These are phyloP conservation scores for Coemansia erecta DNA, from an alignment of 192 early-diverging fungal genomes.

Conservation along the genomic window DNA sequence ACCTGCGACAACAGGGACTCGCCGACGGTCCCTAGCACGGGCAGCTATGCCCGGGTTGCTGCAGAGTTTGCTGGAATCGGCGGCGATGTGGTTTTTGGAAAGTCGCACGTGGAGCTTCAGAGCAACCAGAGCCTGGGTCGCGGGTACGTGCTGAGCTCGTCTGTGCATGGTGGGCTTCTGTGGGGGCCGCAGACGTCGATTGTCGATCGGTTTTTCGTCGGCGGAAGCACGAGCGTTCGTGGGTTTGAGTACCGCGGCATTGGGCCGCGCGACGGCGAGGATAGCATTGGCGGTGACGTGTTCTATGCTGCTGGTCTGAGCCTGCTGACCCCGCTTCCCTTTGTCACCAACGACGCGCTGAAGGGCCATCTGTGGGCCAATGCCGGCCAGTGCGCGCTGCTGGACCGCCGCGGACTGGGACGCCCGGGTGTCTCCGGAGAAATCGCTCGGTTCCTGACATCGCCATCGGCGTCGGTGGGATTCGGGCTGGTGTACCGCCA, in stretches of 20 bases:
- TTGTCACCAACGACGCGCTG: constrained; percentile 60
- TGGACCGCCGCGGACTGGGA: constrained; percentile 24
- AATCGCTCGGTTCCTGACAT: constrained; percentile 48
- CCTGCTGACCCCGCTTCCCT: constrained; percentile 78
- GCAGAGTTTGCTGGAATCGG: constrained; percentile 81
- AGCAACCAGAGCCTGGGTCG: constrained; percentile 53
- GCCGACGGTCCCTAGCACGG: constrained; percentile 69
- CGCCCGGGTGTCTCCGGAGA: background rate
- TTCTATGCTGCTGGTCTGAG: constrained; percentile 79
- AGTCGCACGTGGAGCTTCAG: constrained; percentile 71
- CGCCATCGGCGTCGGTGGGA: constrained; percentile 74
- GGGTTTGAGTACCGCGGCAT: constrained; percentile 88
- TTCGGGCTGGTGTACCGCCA: constrained; percentile 85
- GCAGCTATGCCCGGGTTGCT: constrained; percentile 51
- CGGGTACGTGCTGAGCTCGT: constrained; percentile 54
- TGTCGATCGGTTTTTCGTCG: constrained; percentile 85
- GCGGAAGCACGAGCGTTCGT: constrained; percentile 81
- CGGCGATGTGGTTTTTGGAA: constrained; percentile 75
- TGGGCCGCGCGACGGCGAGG: constrained; percentile 77
- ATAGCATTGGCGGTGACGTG: constrained; percentile 86
- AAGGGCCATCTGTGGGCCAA: constrained; percentile 87
- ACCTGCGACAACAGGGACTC: constrained; percentile 76
- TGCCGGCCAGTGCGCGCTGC: constrained; percentile 70
- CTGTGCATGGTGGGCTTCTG: constrained; percentile 66
- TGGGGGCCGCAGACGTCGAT: constrained; percentile 61